phyloP scores from a whole-genome alignment of 495 filamentous ascomycete genomes.

The Apiosordaria backusii region DNA sequence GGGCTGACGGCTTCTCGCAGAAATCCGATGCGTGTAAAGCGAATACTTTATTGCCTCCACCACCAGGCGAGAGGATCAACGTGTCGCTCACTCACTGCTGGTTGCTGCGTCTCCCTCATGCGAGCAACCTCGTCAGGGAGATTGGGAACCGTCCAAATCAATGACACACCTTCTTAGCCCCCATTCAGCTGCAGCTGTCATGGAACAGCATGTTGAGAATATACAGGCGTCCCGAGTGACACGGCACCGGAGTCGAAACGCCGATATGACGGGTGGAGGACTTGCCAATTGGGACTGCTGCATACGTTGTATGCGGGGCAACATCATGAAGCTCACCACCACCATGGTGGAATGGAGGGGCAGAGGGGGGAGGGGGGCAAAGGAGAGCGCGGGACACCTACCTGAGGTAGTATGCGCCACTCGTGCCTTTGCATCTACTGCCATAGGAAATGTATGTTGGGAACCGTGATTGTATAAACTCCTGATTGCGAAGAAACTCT shows the following conservation, averaged over 20 bases:
- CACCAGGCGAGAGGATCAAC: background rate
- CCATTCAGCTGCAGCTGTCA: background rate
- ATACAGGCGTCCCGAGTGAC: background rate
- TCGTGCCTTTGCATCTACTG: no score
- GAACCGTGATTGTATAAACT: no score
- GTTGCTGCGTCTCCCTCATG: background rate
- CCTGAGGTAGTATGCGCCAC: no score
- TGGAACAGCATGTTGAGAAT: background rate
- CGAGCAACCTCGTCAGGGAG: background rate
- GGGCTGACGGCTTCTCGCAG: conserved; percentile 21
- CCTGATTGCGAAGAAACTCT: no score
- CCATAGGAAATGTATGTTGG: no score
- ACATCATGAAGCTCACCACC: background rate
- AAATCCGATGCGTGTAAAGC: conserved; percentile 18
- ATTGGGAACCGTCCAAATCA: background rate
- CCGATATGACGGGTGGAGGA: background rate
- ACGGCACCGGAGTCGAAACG: background rate
- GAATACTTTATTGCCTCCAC: background rate
- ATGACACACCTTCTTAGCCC: background rate
- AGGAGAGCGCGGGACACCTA: background rate
- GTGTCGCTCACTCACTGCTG: background rate
- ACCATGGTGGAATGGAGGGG: background rate
- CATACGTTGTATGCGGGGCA: background rate
- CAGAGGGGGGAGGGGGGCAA: no score
- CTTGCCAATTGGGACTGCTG: background rate